Evolutionary conservation across 192 early-diverging fungal genomes (phyloP), one percentile per base, ranked within the genome.

Genomic region (Coemansia sp.): DNA sequence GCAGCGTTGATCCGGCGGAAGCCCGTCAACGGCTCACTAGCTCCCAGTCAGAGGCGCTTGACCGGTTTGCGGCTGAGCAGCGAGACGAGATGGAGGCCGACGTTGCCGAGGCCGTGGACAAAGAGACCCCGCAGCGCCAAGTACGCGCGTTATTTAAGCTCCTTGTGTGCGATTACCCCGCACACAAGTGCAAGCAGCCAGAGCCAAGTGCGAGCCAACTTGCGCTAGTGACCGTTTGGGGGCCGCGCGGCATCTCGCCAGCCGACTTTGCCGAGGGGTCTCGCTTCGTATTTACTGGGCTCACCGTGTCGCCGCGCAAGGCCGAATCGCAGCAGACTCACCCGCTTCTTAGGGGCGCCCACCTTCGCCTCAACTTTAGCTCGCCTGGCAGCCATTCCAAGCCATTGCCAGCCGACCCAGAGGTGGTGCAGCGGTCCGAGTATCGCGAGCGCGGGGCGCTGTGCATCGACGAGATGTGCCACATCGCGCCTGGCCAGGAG

Each of bases 131-230:
- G 3, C 56, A 59, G 27, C 59, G 79, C 0, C 58, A 76, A 60
- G 79, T 82, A 9, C 53, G 61, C 31, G 46, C 70, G 0, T 20
- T 76, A 35, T 72, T 76, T 56, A 62, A 57, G 14, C 51, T 82
- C 58, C 69, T 64, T 49, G 74, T 82, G 6, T 82, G 74, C 56
- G 79, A 82, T 65, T 82, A 82, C 54, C 79, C 79, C 8, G 66
- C 57, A 29, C 79, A 72, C 17, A 37, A 36, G 19, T 56, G 51
- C 68, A 60, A 59, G 36, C 25, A 12, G 20, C 19, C 60, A 3
- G 58, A 60, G 49, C 10, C 60, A 35, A 51, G 36, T 12, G n/a
- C 3, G 15, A 14, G 15, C 62, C 20, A 19, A 39, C 51, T 40
- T 4, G 73, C 79, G 2, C 6, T 62, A n/a, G 61, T 82, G n/a